Conservation (phyloP, 2,329 filamentous ascomycete genomes). For the Aureobasidium sp. region DNA sequence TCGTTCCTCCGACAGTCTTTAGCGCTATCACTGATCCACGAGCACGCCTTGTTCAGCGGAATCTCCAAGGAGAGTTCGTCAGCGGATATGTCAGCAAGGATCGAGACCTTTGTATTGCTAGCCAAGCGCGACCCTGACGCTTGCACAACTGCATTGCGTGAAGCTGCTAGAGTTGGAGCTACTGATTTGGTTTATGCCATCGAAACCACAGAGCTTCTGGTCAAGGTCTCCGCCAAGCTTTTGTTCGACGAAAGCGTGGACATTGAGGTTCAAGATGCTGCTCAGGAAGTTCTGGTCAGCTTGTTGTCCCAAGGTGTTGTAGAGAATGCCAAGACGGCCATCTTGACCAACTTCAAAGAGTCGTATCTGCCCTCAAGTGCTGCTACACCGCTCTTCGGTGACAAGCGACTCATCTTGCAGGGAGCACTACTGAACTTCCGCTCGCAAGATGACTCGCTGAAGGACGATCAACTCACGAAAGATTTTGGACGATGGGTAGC, state of each 20-base stretch:
- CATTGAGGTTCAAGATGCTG: slow-evolving; percentile 13
- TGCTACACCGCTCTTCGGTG: not conserved
- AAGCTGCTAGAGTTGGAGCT: not conserved
- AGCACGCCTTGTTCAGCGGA: slow-evolving; percentile 5
- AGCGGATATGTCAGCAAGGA: not conserved
- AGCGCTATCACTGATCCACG: not conserved
- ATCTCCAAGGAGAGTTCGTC: not conserved
- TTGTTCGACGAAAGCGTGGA: not conserved
- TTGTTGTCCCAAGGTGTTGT: not conserved
- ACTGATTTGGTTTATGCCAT: not conserved
- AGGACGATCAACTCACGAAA: not conserved
- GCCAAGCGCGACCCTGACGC: slow-evolving; percentile 13
- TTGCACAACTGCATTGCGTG: not conserved
- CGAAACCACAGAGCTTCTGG: not conserved
- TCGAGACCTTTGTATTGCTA: not conserved
- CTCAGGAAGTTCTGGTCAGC: slow-evolving; percentile 5
- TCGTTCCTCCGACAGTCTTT: slow-evolving; percentile 11
- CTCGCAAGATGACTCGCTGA: not conserved
- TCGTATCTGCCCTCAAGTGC: not conserved
- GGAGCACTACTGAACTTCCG: slow-evolving; percentile 7
- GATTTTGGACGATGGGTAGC: not conserved
- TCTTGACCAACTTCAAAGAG: not conserved
- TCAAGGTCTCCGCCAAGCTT: not conserved
- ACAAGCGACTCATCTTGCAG: slow-evolving; percentile 7
- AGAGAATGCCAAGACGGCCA: not conserved